phyloP scores from a whole-genome alignment of 2,329 filamentous ascomycete genomes.

The Lachnellula subtilissima region DNA sequence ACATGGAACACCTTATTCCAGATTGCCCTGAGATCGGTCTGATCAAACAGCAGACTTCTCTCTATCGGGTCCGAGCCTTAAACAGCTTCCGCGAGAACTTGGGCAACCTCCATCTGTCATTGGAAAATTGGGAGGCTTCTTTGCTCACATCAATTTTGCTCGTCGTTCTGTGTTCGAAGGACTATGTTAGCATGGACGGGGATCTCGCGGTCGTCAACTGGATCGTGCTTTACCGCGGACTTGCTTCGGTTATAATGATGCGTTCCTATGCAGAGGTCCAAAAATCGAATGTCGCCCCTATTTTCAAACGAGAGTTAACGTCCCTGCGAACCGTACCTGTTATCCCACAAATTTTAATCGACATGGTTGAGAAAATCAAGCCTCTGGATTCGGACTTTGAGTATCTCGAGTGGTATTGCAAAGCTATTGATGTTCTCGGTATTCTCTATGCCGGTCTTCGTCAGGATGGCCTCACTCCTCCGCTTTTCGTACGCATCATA shows the following conservation, averaged over 20 bases:
- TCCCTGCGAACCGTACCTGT: constrained; percentile 15
- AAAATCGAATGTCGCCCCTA: constrained; percentile 13
- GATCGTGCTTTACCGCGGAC: constrained; percentile 24
- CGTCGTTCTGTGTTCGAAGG: constrained; percentile 21
- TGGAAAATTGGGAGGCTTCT: constrained; percentile 23
- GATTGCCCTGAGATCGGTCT: not conserved
- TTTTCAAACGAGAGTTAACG: constrained; percentile 22
- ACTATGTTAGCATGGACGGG: constrained; percentile 8
- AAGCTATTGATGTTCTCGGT: constrained; percentile 22
- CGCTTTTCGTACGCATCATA: constrained; percentile 22
- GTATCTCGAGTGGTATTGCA: constrained; percentile 22
- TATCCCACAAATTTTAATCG: constrained; percentile 21
- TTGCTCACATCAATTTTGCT: constrained; percentile 26
- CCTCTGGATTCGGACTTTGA: constrained; percentile 23
- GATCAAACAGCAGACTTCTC: constrained; percentile 14
- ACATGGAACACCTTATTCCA: constrained; percentile 21
- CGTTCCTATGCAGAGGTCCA: constrained; percentile 1
- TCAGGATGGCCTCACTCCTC: constrained; percentile 19
- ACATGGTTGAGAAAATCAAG: constrained; percentile 22
- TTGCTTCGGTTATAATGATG: constrained; percentile 16
- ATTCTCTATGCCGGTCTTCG: constrained; percentile 25
- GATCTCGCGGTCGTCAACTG: constrained; percentile 24
- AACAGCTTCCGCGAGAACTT: constrained; percentile 23
- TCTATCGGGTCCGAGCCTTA: constrained; percentile 24
- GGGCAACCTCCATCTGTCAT: constrained; percentile 7